Conservation (phyloP, 495 filamentous ascomycete genomes). For the Cryomyces antarcticus region DNA sequence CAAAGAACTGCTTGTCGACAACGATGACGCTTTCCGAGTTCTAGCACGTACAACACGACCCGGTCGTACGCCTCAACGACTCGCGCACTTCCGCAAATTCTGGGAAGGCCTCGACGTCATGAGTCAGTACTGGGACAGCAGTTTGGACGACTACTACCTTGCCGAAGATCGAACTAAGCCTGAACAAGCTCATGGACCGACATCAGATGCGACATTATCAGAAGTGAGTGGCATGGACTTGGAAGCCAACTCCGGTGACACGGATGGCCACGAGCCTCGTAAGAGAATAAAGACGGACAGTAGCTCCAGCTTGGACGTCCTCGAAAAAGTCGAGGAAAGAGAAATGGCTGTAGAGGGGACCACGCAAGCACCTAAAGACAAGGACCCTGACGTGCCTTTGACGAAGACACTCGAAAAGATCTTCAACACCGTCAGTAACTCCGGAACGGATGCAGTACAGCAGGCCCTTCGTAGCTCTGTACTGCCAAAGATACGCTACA, state of each 20-base stretch:
- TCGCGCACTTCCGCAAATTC: conserved; percentile 38
- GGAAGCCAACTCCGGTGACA: background rate
- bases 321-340: background rate
- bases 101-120: conserved; percentile 36
- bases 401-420: background rate
- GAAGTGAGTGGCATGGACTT: background rate
- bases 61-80: conserved; percentile 23
- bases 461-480: background rate
- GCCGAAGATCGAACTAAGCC: background rate
- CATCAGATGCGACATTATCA: background rate
- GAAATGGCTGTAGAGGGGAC: background rate
- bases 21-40: conserved; percentile 34
- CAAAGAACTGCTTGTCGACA: conserved; percentile 32
- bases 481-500: conserved; percentile 10
- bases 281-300: conserved; percentile 9
- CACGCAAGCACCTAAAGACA: background rate
- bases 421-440: background rate
- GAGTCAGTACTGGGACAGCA: conserved; percentile 44
- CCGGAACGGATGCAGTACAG: background rate
- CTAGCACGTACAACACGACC: conserved; percentile 24
- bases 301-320: background rate
- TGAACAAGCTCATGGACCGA: background rate
- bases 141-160: conserved; percentile 30
- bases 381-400: background rate
- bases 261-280: conserved; percentile 6